Base-by-base conservation (phyloP, 176 grass and related monocot species). In the Triticum urartu region DNA sequence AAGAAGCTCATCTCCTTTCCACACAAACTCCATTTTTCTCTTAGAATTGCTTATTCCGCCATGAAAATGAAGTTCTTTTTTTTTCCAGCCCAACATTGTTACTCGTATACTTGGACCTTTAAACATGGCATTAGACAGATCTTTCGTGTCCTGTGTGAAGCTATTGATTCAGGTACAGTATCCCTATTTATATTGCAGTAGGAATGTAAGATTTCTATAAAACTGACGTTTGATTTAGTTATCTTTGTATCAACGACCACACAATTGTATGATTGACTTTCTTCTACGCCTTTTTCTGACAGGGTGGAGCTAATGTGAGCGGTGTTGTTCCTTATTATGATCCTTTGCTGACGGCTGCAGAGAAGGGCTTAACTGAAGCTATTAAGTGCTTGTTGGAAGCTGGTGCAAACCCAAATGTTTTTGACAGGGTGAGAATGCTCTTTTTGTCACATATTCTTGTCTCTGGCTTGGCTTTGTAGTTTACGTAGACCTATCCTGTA, bases 101-200 rank as follows among this genome's bases (percentile, higher is more conserved):
- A 11, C 6, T 69, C 5, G 12, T 60, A 1, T 13, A 43, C 4
- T 79, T 79, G 18, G 32, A 70, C 48, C 84, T 61, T 60, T 86
- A 70, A 36, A 21, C 32, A 22, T 70, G 48, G 48, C 84, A 43
- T 17, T 86, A 22, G 42, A 17, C 8, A 13, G 5, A 26, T 86
- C 64, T 79, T 86, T 34, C 42, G 52, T 86, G 22, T 8, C 64
- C 58, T 79, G 75, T 79, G 52, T 86, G 64, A 86, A 86, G 76
- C 75, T 86, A 28, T 70, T 86, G 75, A 48, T 86, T 86, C 48
- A 79, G 75, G 84, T 40, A 56, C 17, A 56, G 5, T 56, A 56
- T 15, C 22, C 61, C 52, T 20, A 9, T 52, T 69, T 40, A 9
- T 76, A 86, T 56, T 21, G 48, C 45, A 3, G 52, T 54, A 54